Evolutionary conservation across 306 rosid species (phyloP).

Genomic region (Quercus suber): DNA sequence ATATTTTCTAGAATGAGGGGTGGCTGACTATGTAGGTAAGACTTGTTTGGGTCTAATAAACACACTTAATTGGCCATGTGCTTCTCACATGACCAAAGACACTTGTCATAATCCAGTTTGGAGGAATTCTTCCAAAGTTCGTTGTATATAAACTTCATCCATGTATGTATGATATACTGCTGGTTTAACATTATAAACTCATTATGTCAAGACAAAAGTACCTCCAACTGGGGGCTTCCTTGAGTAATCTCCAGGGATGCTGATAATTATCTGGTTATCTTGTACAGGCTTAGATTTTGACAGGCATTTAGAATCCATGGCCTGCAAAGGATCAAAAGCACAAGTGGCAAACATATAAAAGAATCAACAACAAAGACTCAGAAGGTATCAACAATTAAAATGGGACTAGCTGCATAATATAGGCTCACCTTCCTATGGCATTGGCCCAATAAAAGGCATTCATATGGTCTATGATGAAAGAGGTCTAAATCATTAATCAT

Average conservation of each 20-base stretch:
- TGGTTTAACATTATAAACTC: background rate
- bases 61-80: no score
- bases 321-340: slow-evolving; percentile 27
- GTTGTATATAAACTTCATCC: no score
- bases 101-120: no score
- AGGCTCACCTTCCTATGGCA: slow-evolving; percentile 55
- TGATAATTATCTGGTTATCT: slow-evolving; percentile 64
- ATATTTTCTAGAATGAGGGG: no score
- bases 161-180: no score
- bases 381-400: slow-evolving; percentile 8
- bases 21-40: no score
- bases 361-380: background rate
- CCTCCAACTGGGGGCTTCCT: slow-evolving; percentile 95
- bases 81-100: no score
- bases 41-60: no score
- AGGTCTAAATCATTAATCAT: slow-evolving; percentile 76
- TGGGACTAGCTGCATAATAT: background rate
- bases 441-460: slow-evolving; percentile 76
- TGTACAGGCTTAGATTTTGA: slow-evolving; percentile 35
- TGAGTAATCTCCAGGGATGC: slow-evolving; percentile 90
- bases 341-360: slow-evolving; percentile 13
- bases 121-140: no score
- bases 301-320: slow-evolving; percentile 20
- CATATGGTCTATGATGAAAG: slow-evolving; percentile 93
- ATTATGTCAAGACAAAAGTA: slow-evolving; percentile 23